Base-by-base conservation (phyloP, 306 rosid genomes). In the Trifolium fragiferum region DNA sequence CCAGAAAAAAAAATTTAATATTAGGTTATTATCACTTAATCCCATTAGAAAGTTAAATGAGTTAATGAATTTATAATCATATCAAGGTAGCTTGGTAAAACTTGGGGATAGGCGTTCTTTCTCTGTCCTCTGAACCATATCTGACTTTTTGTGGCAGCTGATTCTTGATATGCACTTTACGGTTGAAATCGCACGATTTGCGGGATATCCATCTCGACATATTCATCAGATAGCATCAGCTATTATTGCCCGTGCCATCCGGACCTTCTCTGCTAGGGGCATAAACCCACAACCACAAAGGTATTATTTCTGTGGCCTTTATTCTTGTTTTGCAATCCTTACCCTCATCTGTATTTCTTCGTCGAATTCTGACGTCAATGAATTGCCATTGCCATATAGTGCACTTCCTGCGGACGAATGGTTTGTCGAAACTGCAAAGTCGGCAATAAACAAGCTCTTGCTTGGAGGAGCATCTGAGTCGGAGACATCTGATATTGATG, bases 121-220 rank as follows among this genome's bases (percentile, higher is more conserved):
- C 55, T 66, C 4, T 13, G 51, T 78, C 66, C 20, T 77, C 55
- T 70, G 77, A 81, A 8, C 30, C 70, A 69, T 57, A 76, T 21
- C 50, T 64, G 14, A 43, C 69, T 58, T 79, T 75, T 60, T 82
- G 71, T 81, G 72, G 75, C 93, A 94, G 99, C 82, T 94, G 64
- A 90, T 94, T 85, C 96, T 94, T 74, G 98, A 94, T 75, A 92
- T 94, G 99, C 99, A 94, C 89, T 94, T 92, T 73, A 92, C 99
- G 7, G 99, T 94, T 49, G 98, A 94, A 81, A 94, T 94, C 65
- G 95, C 97, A 15, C 92, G 93, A 68, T 92, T 76, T 84, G 99
- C 96, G 66, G 97, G 96, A 10, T 94, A 90, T 82, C 96, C 93
- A 51, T 89, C 93, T n/a, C 86, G 96, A 46, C 90, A 89, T 38